Percentiles rank a stretch among this genome's conserved stretches.
Evolutionary conservation across 768 basidiomycete species (phyloP).

Genomic region (Suillus bovinus): DNA sequence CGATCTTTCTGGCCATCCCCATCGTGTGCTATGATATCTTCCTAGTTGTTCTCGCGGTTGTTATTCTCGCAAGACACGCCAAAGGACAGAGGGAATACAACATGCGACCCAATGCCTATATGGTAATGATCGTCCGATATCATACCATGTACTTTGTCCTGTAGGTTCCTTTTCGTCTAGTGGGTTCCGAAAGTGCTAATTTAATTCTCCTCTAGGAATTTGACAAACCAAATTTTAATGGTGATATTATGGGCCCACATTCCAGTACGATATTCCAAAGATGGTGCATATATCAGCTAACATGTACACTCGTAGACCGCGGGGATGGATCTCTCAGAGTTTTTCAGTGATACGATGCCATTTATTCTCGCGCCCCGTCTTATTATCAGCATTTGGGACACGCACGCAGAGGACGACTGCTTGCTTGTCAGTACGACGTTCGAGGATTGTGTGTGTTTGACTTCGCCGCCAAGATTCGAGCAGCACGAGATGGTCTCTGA

Average conservation of each 20-base stretch:
- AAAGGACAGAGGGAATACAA: background rate
- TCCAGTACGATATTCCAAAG: background rate
- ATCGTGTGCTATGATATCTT: background rate
- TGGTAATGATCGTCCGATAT: background rate
- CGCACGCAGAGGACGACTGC: background rate
- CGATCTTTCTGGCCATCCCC: background rate
- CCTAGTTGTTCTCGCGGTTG: background rate
- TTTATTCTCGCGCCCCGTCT: background rate
- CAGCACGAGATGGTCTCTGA: background rate
- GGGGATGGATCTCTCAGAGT: background rate
- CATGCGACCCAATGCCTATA: background rate
- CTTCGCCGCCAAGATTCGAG: background rate
- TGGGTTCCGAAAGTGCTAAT: background rate
- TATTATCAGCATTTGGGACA: conserved; percentile 3
- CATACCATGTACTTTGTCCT: background rate
- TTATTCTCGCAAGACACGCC: background rate
- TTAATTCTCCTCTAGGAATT: background rate
- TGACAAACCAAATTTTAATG: background rate
- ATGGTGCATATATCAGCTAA: background rate
- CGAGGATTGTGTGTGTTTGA: background rate
- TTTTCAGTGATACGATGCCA: background rate
- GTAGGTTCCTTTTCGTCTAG: background rate
- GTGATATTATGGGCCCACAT: background rate
- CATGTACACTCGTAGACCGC: background rate
- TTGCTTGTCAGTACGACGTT: background rate